Conservation (phyloP, 345 rosid species). For the Hirschfeldia incana region DNA sequence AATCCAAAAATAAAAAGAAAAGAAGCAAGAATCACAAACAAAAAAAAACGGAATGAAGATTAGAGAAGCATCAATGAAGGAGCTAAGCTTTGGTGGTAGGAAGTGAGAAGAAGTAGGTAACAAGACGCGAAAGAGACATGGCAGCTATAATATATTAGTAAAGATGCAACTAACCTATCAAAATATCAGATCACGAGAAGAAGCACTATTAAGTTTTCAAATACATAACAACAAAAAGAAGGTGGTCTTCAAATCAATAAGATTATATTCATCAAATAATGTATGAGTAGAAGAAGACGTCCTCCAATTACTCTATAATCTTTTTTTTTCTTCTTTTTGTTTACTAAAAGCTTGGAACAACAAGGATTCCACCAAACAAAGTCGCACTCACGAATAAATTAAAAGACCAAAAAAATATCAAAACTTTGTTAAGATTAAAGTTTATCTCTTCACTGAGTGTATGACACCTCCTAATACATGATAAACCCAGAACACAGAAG, state of each 20-base stretch:
- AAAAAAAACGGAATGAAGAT: constrained; percentile 4
- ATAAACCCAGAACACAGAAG: constrained; percentile 5
- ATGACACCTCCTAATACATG: not conserved
- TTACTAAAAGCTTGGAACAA: constrained; percentile 28
- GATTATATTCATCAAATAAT: constrained; percentile 3
- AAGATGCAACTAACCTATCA: constrained; percentile 34
- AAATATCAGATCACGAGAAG: constrained; percentile 28
- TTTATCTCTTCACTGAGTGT: not conserved
- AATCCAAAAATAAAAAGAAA: not conserved
- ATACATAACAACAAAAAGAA: not conserved
- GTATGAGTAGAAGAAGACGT: constrained; percentile 4
- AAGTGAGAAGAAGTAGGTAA: constrained; percentile 12
- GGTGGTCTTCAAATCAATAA: constrained; percentile 7
- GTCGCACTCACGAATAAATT: constrained; percentile 30
- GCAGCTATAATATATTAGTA: constrained; percentile 21
- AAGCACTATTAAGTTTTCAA: constrained; percentile 8
- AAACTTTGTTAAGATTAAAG: too few species aligned
- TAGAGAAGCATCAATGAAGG: constrained; percentile 14
- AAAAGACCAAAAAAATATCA: not conserved
- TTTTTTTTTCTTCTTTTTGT: not conserved
- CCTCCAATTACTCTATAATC: constrained; percentile 10
- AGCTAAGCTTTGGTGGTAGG: not conserved
- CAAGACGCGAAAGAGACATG: constrained; percentile 31
- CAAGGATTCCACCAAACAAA: constrained; percentile 40
- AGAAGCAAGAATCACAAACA: constrained; percentile 5